Evolutionary conservation across 2,329 filamentous ascomycete species (phyloP).

Genomic region (Bisporella sp.): DNA sequence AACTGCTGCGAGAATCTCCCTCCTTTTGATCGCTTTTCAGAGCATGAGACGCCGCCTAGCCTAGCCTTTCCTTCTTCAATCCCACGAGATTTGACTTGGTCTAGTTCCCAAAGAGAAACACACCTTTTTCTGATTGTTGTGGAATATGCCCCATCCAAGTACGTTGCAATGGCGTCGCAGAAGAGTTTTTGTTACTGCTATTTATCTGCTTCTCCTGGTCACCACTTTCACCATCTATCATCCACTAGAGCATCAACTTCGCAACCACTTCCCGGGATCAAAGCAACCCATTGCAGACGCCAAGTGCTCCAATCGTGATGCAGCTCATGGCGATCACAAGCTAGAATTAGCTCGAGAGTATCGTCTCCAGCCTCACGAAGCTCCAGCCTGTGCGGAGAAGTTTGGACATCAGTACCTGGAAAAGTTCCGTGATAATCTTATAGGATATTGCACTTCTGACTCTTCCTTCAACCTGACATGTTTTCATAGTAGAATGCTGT

Average conservation of each 20-base stretch:
- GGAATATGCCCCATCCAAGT: too few species aligned
- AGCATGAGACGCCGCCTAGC: too few species aligned
- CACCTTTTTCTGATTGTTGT: too few species aligned
- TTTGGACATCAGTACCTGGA: neutral
- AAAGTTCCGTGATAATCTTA: neutral
- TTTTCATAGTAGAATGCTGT: neutral
- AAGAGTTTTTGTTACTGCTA: neutral
- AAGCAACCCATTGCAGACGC: neutral
- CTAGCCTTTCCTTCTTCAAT: too few species aligned
- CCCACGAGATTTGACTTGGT: too few species aligned
- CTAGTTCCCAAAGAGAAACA: too few species aligned
- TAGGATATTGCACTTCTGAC: neutral
- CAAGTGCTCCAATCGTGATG: neutral
- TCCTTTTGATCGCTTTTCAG: too few species aligned
- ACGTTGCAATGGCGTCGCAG: neutral
- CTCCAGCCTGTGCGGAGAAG: neutral
- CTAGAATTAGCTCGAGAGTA: neutral
- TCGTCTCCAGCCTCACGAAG: neutral
- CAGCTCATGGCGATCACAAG: neutral
- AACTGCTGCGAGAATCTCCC: too few species aligned
- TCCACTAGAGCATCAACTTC: neutral
- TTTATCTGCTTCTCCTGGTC: neutral
- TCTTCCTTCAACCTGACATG: neutral
- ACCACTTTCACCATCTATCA: neutral
- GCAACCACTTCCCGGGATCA: neutral